Conservation (phyloP, 2,329 filamentous ascomycete genomes). For the Mycosphaerella sp. region DNA sequence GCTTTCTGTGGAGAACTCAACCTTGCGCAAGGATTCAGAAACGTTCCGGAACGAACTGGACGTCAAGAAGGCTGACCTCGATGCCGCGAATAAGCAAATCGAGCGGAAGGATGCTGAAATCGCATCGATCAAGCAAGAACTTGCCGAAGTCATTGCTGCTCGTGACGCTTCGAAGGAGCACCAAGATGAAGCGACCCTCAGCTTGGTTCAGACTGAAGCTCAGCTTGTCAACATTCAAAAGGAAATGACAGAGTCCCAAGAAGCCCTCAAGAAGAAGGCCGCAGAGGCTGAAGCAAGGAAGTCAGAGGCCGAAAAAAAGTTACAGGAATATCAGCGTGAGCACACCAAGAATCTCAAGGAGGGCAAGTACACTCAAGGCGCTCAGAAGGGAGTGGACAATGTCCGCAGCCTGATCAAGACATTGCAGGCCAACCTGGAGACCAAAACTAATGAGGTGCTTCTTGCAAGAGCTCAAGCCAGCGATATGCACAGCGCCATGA, state of each 20-base stretch:
- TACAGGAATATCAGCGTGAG: constrained; percentile 38
- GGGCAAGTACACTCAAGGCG: constrained; percentile 43
- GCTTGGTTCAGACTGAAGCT: constrained; percentile 23
- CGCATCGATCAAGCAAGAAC: constrained; percentile 36
- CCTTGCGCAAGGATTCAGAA: constrained; percentile 15
- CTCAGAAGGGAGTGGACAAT: constrained; percentile 49
- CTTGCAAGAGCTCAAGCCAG: constrained; percentile 42
- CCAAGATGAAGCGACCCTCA: constrained; percentile 36
- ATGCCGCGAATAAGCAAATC: constrained; percentile 13
- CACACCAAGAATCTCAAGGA: constrained; percentile 44
- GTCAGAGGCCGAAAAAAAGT: constrained; percentile 30
- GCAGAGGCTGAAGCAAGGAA: constrained; percentile 23
- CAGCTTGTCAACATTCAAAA: constrained; percentile 56
- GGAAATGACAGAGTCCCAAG: constrained; percentile 19
- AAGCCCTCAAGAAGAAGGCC: constrained; percentile 39
- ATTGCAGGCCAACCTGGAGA: constrained; percentile 49
- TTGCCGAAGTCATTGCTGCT: constrained; percentile 37
- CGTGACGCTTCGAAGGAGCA: constrained; percentile 39
- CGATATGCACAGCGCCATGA: constrained; percentile 30
- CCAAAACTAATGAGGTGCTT: constrained; percentile 47
- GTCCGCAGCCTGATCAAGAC: constrained; percentile 52
- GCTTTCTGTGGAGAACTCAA: constrained; percentile 64
- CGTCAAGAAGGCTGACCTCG: constrained; percentile 8
- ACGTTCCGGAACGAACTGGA: constrained; percentile 8
- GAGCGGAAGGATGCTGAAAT: constrained; percentile 26